These are phyloP conservation scores for Crithidia acanthocephali DNA, from an alignment of 208 protist genomes.

Conservation along the genomic window DNA sequence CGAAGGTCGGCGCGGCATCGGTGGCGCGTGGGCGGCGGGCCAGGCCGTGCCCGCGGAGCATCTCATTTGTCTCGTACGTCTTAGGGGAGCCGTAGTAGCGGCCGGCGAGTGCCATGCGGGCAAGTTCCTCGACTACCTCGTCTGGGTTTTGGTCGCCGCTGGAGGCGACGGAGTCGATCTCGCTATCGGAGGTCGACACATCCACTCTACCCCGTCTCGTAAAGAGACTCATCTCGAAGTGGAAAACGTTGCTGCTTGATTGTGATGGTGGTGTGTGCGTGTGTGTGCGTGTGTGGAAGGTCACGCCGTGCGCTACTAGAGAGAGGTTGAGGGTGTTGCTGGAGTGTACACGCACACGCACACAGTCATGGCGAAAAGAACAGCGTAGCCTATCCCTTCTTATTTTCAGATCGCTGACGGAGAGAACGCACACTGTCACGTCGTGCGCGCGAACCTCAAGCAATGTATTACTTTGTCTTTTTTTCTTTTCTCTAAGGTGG, in stretches of 20 bases:
- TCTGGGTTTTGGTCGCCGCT: conserved; percentile 36
- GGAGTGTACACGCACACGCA: neutral
- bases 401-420: too few species aligned
- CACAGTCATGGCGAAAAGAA: neutral
- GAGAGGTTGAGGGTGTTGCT: neutral
- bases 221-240: conserved; percentile 55
- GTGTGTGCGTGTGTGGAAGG: neutral
- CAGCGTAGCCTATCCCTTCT: too few species aligned
- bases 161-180: conserved; percentile 33
- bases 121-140: conserved; percentile 41
- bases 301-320: too few species aligned
- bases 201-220: conserved; percentile 39
- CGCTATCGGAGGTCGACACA: conserved; percentile 42
- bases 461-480: too few species aligned
- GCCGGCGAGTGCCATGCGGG: conserved; percentile 31
- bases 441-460: too few species aligned
- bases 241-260: neutral
- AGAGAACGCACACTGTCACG: too few species aligned
- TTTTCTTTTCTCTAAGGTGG: too few species aligned
- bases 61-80: conserved; percentile 27
- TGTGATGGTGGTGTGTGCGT: neutral
- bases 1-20: neutral
- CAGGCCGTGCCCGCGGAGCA: conserved; percentile 26
- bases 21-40: conserved; percentile 16
- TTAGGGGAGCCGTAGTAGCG: conserved; percentile 28